phyloP scores from a whole-genome alignment of 768 basidiomycete species.

The Naganishia friedmannii region DNA sequence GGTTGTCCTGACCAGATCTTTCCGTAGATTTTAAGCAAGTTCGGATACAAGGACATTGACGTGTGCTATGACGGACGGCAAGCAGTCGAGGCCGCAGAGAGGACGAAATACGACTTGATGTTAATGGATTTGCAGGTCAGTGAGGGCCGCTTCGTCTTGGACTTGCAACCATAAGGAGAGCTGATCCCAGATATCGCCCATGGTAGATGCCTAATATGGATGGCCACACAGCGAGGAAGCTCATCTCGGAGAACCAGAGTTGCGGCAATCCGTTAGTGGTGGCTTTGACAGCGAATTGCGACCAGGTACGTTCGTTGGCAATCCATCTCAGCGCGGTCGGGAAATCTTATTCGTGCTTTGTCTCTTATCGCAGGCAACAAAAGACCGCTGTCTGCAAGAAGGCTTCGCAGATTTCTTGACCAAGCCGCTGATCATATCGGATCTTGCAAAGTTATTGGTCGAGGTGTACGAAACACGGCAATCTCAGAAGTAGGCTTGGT shows the following conservation, averaged over 20 bases:
- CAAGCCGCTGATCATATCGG: conserved; percentile 26
- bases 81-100: conserved; percentile 43
- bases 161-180: not conserved
- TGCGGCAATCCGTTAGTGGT: conserved; percentile 16
- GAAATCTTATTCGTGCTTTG: not conserved
- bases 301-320: conserved; percentile 10
- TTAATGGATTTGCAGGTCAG: conserved; percentile 48
- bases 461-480: not conserved
- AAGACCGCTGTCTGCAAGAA: conserved; percentile 24
- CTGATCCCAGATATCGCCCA: not conserved
- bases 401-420: conserved; percentile 25
- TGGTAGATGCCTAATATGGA: conserved; percentile 34
- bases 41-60: conserved; percentile 41
- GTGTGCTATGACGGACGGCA: conserved; percentile 44
- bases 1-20: not conserved
- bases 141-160: not conserved
- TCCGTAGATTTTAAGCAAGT: conserved; percentile 36
- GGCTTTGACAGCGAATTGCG: conserved; percentile 31
- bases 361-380: conserved; percentile 4
- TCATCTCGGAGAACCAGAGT: conserved; percentile 16
- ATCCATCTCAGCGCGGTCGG: too few species aligned
- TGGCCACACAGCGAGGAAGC: conserved; percentile 19
- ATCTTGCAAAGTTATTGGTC: conserved; percentile 11
- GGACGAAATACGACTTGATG: conserved; percentile 42
- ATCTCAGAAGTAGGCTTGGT: not conserved